Conservation (phyloP, 2,329 filamentous ascomycete species). For the Trichoderma koningiopsis region DNA sequence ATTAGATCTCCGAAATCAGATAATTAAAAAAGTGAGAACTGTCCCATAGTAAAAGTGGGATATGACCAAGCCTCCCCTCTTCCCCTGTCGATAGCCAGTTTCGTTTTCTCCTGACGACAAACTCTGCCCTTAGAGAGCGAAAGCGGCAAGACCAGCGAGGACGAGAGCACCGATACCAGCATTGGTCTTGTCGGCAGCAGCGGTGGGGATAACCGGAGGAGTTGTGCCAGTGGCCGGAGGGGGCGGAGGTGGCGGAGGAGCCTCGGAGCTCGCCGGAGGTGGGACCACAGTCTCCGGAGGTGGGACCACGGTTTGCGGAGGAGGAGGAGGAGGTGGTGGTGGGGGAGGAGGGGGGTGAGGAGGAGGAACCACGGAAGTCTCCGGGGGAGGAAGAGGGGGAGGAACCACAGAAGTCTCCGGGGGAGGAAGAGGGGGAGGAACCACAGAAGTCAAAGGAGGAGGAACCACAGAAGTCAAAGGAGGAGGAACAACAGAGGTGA, state of each 20-base stretch:
- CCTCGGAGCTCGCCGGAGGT: slow-evolving; percentile 18
- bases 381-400: slow-evolving; percentile 25
- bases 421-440: slow-evolving; percentile 23
- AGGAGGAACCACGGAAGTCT: slow-evolving; percentile 11
- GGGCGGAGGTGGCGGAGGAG: slow-evolving; percentile 26
- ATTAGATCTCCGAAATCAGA: background rate
- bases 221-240: slow-evolving; percentile 24
- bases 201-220: slow-evolving; percentile 38
- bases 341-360: slow-evolving; percentile 23
- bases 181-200: slow-evolving; percentile 41
- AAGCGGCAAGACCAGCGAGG: slow-evolving; percentile 43
- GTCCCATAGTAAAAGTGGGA: slow-evolving; percentile 1
- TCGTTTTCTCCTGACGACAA: background rate
- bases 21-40: slow-evolving; percentile 16
- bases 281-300: slow-evolving; percentile 23
- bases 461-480: slow-evolving; percentile 12
- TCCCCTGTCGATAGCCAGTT: background rate
- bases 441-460: slow-evolving; percentile 20
- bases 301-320: slow-evolving; percentile 8
- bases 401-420: slow-evolving; percentile 16
- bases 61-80: background rate
- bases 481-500: slow-evolving; percentile 15
- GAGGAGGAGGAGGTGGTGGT: slow-evolving; percentile 22
- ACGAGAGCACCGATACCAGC: slow-evolving; percentile 43
- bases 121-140: slow-evolving; percentile 39